A percentile compares a stretch with the other conserved stretches of the same genome.
Evolutionary conservation across 345 rosid genomes (phyloP).

Genomic region (Mercurialis annua): DNA sequence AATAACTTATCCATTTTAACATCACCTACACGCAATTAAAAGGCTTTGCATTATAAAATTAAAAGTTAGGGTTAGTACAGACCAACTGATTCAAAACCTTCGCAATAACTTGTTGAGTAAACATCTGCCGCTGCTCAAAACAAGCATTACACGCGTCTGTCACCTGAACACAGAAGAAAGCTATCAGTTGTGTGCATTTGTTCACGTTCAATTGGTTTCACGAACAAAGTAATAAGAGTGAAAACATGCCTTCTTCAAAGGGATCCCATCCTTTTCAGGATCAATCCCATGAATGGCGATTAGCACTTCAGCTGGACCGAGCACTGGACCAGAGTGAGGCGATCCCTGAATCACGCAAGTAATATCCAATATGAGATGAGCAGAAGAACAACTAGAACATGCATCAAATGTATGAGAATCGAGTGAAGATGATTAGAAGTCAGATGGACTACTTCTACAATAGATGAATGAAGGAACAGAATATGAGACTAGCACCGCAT

Average conservation of each 20-base stretch:
- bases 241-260: slow-evolving; percentile 73
- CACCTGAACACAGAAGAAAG: slow-evolving; percentile 49
- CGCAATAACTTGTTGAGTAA: slow-evolving; percentile 94
- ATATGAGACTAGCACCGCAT: not conserved
- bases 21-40: slow-evolving; percentile 9
- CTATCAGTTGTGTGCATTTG: slow-evolving; percentile 17
- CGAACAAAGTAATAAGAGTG: slow-evolving; percentile 9
- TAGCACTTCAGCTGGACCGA: slow-evolving; percentile 78
- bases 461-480: not conserved
- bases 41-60: slow-evolving; percentile 6
- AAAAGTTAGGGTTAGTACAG: slow-evolving; percentile 23
- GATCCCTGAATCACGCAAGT: slow-evolving; percentile 51
- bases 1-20: slow-evolving; percentile 18
- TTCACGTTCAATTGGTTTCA: slow-evolving; percentile 12
- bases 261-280: slow-evolving; percentile 84
- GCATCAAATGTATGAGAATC: not conserved
- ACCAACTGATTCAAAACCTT: slow-evolving; percentile 97
- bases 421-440: not conserved
- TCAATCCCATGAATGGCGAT: slow-evolving; percentile 92
- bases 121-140: slow-evolving; percentile 78
- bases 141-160: slow-evolving; percentile 95
- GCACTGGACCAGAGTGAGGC: slow-evolving; percentile 56
- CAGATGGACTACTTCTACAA: not conserved
- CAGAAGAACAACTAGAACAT: not conserved
- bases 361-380: not conserved